phyloP scores from a whole-genome alignment of 2,329 filamentous ascomycete species.

The Aspergillus tamarii region DNA sequence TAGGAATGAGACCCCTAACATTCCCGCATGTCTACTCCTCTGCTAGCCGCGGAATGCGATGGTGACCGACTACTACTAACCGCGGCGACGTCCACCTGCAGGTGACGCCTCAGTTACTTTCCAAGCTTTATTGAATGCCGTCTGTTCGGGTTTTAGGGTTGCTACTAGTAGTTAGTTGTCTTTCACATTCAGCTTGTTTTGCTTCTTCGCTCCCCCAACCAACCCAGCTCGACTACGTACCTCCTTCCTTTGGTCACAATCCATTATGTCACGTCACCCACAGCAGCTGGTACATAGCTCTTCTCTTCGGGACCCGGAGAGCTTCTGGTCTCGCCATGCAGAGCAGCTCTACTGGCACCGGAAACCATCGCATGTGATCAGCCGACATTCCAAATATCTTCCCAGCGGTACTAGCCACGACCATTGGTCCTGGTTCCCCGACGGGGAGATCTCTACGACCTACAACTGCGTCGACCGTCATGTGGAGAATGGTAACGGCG shows the following conservation, averaged over 20 bases:
- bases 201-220: neutral
- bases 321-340: slow-evolving; percentile 78
- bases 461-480: slow-evolving; percentile 93
- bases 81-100: neutral
- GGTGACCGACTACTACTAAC: neutral
- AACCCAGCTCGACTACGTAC: too few species aligned
- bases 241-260: slow-evolving; percentile 7
- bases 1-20: neutral
- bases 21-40: neutral
- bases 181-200: neutral
- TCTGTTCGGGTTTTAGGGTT: neutral
- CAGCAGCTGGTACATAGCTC: slow-evolving; percentile 55
- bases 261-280: slow-evolving; percentile 33
- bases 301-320: slow-evolving; percentile 70
- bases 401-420: slow-evolving; percentile 64
- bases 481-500: slow-evolving; percentile 76
- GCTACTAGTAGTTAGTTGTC: neutral
- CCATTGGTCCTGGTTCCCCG: slow-evolving; percentile 89
- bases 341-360: slow-evolving; percentile 79
- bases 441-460: slow-evolving; percentile 84
- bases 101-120: neutral
- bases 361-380: slow-evolving; percentile 66
- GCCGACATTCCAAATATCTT: slow-evolving; percentile 65
- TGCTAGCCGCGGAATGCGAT: slow-evolving; percentile 9
- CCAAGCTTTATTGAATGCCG: neutral